A percentile compares a stretch with the other conserved stretches of the same genome.
Conservation (phyloP, 306 rosid species). For the Vachellia collinsii region DNA sequence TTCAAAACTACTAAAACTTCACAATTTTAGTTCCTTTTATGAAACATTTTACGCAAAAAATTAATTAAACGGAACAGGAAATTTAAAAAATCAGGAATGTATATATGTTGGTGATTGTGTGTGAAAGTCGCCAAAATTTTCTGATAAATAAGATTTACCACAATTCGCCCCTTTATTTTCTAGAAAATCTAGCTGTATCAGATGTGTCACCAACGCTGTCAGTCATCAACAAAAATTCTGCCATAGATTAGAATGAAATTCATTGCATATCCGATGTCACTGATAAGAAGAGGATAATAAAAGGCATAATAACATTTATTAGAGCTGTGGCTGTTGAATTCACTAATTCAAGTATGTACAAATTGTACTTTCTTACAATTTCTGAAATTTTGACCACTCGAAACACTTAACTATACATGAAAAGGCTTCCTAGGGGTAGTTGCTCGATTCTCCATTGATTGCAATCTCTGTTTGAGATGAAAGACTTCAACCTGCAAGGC, state of each 20-base stretch:
- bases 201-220: background rate
- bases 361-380: constrained; percentile 12
- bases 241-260: background rate
- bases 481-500: constrained; percentile 82
- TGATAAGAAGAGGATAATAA: background rate
- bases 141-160: background rate
- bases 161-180: background rate
- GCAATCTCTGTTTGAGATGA: constrained; percentile 93
- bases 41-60: background rate
- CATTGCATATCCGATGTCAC: background rate
- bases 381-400: constrained; percentile 13
- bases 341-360: constrained; percentile 6
- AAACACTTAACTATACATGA: constrained; percentile 37
- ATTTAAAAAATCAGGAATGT: too few relatives aligned
- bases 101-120: too few relatives aligned
- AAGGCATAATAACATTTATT: too few relatives aligned
- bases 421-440: constrained; percentile 90
- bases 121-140: background rate
- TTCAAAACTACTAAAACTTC: background rate
- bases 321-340: constrained; percentile 9
- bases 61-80: too few relatives aligned
- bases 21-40: background rate
- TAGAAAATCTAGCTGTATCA: background rate
- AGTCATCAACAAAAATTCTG: background rate
- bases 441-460: constrained; percentile 87